Evolutionary conservation across 495 filamentous ascomycete genomes (phyloP).

Genomic region (Peziza echinospora): DNA sequence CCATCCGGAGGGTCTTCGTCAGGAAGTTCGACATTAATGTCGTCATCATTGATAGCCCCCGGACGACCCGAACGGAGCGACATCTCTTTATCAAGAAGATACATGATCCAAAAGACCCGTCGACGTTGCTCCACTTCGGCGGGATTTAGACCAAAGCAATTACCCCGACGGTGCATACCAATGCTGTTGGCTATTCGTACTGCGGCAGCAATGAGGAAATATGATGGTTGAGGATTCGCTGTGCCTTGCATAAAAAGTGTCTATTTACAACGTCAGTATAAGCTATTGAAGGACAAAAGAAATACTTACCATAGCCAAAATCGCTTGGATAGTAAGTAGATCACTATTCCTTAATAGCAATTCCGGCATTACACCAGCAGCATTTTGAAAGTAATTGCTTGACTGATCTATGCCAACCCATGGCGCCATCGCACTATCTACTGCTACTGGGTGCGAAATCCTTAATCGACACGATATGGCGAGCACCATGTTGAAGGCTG

Average conservation of each 20-base stretch:
- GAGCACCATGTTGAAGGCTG: slow-evolving; percentile 78
- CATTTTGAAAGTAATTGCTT: slow-evolving; percentile 91
- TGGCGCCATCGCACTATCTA: slow-evolving; percentile 46
- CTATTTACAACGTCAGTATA: slow-evolving; percentile 18
- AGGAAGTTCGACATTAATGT: slow-evolving; percentile 93
- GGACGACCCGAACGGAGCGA: slow-evolving; percentile 82
- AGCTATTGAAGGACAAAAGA: background rate
- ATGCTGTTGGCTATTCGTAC: slow-evolving; percentile 86
- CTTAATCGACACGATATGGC: slow-evolving; percentile 79
- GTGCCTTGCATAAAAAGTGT: slow-evolving; percentile 90
- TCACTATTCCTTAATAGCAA: slow-evolving; percentile 91
- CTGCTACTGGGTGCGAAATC: slow-evolving; percentile 81
- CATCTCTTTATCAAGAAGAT: slow-evolving; percentile 87
- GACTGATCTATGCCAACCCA: slow-evolving; percentile 39
- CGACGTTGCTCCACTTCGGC: slow-evolving; percentile 89
- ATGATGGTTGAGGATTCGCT: slow-evolving; percentile 86
- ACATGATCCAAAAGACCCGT: slow-evolving; percentile 95
- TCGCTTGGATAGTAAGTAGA: slow-evolving; percentile 83
- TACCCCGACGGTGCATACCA: slow-evolving; percentile 80
- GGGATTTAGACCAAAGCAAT: slow-evolving; percentile 70
- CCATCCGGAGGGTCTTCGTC: slow-evolving; percentile 78
- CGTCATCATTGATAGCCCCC: slow-evolving; percentile 88
- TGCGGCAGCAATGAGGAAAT: slow-evolving; percentile 80
- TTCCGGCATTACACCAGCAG: slow-evolving; percentile 77
- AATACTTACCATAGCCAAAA: slow-evolving; percentile 60